Base-by-base conservation (phyloP, 2,329 filamentous ascomycete genomes). In the Diplodia intermedia region DNA sequence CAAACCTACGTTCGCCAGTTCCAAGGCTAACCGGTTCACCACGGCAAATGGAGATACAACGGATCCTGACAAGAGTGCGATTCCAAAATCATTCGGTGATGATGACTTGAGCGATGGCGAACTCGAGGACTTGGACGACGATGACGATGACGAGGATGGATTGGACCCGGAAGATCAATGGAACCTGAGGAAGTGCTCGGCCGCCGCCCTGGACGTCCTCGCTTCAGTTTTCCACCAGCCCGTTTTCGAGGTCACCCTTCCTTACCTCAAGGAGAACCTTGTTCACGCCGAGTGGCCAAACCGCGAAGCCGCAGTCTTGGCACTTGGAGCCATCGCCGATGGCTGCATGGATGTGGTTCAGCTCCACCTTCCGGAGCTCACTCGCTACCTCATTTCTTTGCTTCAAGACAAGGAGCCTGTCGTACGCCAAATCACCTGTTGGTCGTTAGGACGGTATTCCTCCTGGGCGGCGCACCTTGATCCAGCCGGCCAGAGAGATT, bases 171-270 rank as follows among this genome's bases (percentile, higher is more conserved):
- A 98, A 78, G 93, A 97, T 77, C 88, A 89, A 73, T 99, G 95
- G 95, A 98, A 94, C 66, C 84, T 99, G 65, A 89, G 95, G 71
- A 99, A 99, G 81, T 98, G 95, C 82, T 98, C 95, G 47, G 95
- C 95, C 8, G 95, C 95, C 14, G 94, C 95, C 9, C 85, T 99
- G 50, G 95, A 99, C 77, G 92, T 97, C 14, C 94, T 99, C 73
- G 93, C 95, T 20, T 91, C 90, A 65, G 92, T 97, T 71, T 99
- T 97, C 79, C 90, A 92, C 73, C 88, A 90, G 66, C 88, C 90
- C 1, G 93, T 99, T 38, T 99, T 99, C 78, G 89, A 93, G 72
- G 90, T 92, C 70, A 97, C 97, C 69, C 85, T 99, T 71, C 94
- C 95, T 0, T 99, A 97, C 79, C 84, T 99, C 67, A 94, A 91